These are phyloP conservation scores for Pelargonium citronellum DNA, from an alignment of 441 rosid species.

Conservation along the genomic window DNA sequence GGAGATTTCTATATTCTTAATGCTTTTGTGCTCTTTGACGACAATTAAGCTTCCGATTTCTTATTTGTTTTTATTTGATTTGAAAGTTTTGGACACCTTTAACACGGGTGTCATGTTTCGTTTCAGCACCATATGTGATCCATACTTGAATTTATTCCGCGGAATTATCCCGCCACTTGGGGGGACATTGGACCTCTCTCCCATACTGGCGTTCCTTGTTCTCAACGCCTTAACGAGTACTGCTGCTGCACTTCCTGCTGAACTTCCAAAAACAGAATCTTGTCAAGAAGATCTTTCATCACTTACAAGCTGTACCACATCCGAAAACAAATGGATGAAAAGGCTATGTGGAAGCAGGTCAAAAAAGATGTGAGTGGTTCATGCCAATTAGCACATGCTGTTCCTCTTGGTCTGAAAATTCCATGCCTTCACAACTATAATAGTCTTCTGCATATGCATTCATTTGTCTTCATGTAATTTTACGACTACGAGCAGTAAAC, in stretches of 20 bases:
- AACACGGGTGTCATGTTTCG: neutral
- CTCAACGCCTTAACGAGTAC: slow-evolving; percentile 74
- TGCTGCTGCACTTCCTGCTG: slow-evolving; percentile 81
- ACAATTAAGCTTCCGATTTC: neutral
- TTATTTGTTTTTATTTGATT: neutral
- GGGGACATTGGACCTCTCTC: slow-evolving; percentile 82
- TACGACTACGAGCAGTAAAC: neutral
- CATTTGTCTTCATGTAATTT: neutral
- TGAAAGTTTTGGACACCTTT: neutral
- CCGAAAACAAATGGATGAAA: slow-evolving; percentile 69
- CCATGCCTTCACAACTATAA: neutral
- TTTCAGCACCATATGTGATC: neutral
- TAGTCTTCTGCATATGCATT: neutral
- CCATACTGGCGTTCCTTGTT: slow-evolving; percentile 75
- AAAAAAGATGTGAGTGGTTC: slow-evolving; percentile 18
- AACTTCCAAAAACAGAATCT: slow-evolving; percentile 45
- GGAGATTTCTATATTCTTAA: too few species aligned
- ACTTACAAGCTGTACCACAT: slow-evolving; percentile 21
- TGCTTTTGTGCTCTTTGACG: neutral
- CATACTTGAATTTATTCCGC: slow-evolving; percentile 23
- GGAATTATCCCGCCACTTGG: slow-evolving; percentile 90
- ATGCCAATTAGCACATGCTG: slow-evolving; percentile 26
- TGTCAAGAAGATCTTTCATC: slow-evolving; percentile 24
- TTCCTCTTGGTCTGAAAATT: neutral
- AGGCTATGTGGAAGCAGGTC: slow-evolving; percentile 37